Percentiles rank a stretch among this genome's conserved stretches.
Conservation (phyloP, 1,139 yeast genomes). For the Yamadazyma jaroonii region DNA sequence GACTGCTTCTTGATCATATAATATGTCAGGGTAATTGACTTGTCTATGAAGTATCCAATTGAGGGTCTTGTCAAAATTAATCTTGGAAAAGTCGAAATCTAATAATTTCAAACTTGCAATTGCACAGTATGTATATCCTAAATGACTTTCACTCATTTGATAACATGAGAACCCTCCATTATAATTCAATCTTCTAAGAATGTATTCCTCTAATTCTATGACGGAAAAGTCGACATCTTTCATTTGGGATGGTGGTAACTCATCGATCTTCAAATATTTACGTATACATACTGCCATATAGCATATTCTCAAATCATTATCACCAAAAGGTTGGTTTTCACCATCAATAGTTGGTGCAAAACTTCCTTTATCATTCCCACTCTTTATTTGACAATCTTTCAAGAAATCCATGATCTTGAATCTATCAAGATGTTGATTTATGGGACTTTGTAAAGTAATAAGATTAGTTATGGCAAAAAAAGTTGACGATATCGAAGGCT, state of each 20-base stretch:
- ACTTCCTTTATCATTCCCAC: slow-evolving; percentile 59
- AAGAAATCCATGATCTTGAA: slow-evolving; percentile 50
- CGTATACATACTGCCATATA: slow-evolving; percentile 72
- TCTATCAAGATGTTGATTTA: slow-evolving; percentile 36
- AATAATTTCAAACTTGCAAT: slow-evolving; percentile 58
- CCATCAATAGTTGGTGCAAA: slow-evolving; percentile 34
- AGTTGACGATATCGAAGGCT: slow-evolving; percentile 66
- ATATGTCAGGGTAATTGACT: slow-evolving; percentile 31
- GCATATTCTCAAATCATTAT: slow-evolving; percentile 68
- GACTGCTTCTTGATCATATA: slow-evolving; percentile 26
- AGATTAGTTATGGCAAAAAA: slow-evolving; percentile 59
- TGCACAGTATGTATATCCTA: slow-evolving; percentile 88
- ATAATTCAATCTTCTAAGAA: slow-evolving; percentile 42
- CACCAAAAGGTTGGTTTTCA: slow-evolving; percentile 48
- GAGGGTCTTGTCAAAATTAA: slow-evolving; percentile 29
- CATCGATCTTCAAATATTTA: slow-evolving; percentile 46
- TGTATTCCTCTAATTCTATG: slow-evolving; percentile 33
- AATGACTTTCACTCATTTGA: slow-evolving; percentile 64
- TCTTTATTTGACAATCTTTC: slow-evolving; percentile 47
- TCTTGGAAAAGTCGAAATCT: slow-evolving; percentile 11
- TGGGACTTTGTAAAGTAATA: slow-evolving; percentile 44
- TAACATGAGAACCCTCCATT: slow-evolving; percentile 64
- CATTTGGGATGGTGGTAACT: slow-evolving; percentile 17
- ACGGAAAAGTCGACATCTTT: slow-evolving; percentile 41
- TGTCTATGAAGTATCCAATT: slow-evolving; percentile 69